A percentile compares a stretch with the other conserved stretches of the same genome.
These are phyloP conservation scores for Xylariaceae sp. DNA, from an alignment of 2,329 filamentous ascomycete genomes.

Conservation along the genomic window DNA sequence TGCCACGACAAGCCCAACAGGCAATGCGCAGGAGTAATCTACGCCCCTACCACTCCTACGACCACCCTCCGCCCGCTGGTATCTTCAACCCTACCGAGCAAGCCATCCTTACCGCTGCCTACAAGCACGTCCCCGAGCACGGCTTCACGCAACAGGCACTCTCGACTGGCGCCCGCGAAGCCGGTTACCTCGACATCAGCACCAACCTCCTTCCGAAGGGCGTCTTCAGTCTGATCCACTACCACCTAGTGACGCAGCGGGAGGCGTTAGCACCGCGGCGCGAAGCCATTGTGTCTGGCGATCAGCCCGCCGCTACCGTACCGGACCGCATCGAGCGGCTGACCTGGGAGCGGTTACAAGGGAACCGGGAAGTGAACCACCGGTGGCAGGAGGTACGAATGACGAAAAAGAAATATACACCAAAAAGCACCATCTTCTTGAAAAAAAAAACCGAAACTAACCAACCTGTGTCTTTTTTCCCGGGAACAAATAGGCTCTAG, in stretches of 20 bases:
- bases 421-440: background rate
- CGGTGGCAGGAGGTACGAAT: constrained; percentile 77
- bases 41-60: constrained; percentile 64
- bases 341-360: constrained; percentile 69
- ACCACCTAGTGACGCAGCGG: constrained; percentile 65
- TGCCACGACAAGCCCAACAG: constrained; percentile 9
- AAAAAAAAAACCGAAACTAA: background rate
- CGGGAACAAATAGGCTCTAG: constrained; percentile 59
- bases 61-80: constrained; percentile 54
- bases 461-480: background rate
- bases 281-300: constrained; percentile 33
- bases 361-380: constrained; percentile 65
- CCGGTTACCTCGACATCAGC: constrained; percentile 81
- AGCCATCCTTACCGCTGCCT: constrained; percentile 74
- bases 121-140: constrained; percentile 68
- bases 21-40: background rate
- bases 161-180: constrained; percentile 71
- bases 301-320: constrained; percentile 24
- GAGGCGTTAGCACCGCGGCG: constrained; percentile 47
- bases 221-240: constrained; percentile 74
- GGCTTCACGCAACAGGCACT: constrained; percentile 77
- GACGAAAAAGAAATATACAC: background rate
- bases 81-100: constrained; percentile 65
- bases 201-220: constrained; percentile 75
- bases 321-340: constrained; percentile 62